Base-by-base conservation (phyloP, 805 yeast species). In the Saccharomycopsis vini region DNA sequence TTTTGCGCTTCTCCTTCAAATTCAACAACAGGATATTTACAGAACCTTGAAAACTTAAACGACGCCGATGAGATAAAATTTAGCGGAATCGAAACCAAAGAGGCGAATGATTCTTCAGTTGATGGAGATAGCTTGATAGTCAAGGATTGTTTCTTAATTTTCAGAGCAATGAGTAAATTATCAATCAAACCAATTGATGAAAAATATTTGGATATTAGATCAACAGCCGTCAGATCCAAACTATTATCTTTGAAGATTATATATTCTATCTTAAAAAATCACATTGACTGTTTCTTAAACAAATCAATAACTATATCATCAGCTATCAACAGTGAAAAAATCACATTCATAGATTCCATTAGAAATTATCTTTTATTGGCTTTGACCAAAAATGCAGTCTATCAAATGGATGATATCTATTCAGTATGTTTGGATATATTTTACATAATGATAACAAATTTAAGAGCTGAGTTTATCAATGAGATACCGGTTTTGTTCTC, bases 401-500 rank as follows among this genome's bases (percentile, higher is more conserved):
- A 95, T 12, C 81, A 92, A 3, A 67, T 86, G 36, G 84, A 95
- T 0, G 90, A 97, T 2, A 92, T 92, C 6, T 92, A 84, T 61
- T 97, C 90, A 57, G 75, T 90, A 7, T 79, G 95, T 3, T 71
- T 90, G 33, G 97, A 92, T 62, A 89, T 94, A 15, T 88, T 88
- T 66, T 92, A 96, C 95, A 66, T 90, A 34, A 68, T 92, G 53
- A 69, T 90, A 33, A 76, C 88, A 20, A 83, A 87, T 54, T 66
- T 94, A 54, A 77, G 98, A 57, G 73, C 82, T 12, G 92, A 84
- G 53, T 88, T 92, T 67, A 90, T 89, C 62, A 74, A 82, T 52
- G 98, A 92, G 59, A 85, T 92, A 36, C 95, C 96, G 1, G 95
- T 94, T 0, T 85, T 94, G 56, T 75, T 89, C 66, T 82, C 80